Percentiles rank a stretch among this genome's conserved stretches.
Evolutionary conservation across 805 yeast genomes (phyloP).

Genomic region (Candida ficus): DNA sequence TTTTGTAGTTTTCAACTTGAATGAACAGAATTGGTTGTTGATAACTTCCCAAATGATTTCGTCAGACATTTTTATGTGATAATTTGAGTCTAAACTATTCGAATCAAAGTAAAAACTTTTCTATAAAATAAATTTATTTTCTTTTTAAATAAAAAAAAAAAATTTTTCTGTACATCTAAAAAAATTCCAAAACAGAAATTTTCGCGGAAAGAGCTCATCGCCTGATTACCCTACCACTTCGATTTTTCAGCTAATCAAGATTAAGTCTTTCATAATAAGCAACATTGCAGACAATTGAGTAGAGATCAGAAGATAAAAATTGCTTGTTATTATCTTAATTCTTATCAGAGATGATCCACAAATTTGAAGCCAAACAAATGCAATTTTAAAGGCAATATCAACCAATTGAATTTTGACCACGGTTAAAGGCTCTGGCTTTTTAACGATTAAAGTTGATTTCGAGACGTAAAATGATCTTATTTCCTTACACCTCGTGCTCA

Average conservation of each 20-base stretch:
- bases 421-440: too few species aligned
- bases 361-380: too few species aligned
- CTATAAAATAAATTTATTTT: background rate
- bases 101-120: background rate
- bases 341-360: too few species aligned
- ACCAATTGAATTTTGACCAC: too few species aligned
- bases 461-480: too few species aligned
- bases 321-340: too few species aligned
- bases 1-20: constrained; percentile 82
- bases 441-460: too few species aligned
- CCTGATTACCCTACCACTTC: constrained; percentile 1
- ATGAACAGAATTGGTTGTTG: constrained; percentile 93
- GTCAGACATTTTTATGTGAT: constrained; percentile 25
- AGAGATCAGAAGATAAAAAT: too few species aligned
- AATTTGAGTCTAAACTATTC: background rate
- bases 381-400: too few species aligned
- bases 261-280: background rate
- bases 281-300: too few species aligned
- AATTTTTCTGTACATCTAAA: background rate
- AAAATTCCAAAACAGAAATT: background rate
- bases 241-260: constrained; percentile 1
- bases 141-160: constrained; percentile 2
- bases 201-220: constrained; percentile 7
- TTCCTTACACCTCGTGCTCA: too few species aligned
- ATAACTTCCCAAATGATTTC: constrained; percentile 96